These are phyloP conservation scores for Rhynchosporium graminicola DNA, from an alignment of 2,329 filamentous ascomycete species.

Conservation along the genomic window DNA sequence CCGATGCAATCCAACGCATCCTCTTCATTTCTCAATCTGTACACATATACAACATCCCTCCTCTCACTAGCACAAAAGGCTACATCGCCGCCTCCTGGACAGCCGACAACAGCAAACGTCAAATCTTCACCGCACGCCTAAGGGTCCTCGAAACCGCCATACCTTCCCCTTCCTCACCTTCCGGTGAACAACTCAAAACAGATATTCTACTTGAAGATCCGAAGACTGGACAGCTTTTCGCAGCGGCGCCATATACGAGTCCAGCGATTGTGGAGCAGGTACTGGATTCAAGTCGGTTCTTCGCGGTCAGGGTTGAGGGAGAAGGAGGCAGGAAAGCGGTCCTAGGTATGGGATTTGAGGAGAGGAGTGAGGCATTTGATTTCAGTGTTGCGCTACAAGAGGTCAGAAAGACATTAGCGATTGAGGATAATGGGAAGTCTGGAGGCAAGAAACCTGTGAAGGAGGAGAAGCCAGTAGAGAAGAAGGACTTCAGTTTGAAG, in stretches of 20 bases:
- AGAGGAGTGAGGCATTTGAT: slow-evolving; percentile 82
- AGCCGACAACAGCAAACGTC: slow-evolving; percentile 61
- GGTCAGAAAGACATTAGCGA: slow-evolving; percentile 67
- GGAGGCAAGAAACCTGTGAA: slow-evolving; percentile 38
- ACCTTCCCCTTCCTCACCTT: slow-evolving; percentile 39
- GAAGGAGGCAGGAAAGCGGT: slow-evolving; percentile 74
- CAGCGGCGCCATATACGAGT: slow-evolving; percentile 75
- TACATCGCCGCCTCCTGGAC: slow-evolving; percentile 81
- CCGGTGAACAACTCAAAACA: slow-evolving; percentile 61
- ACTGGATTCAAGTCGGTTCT: slow-evolving; percentile 79
- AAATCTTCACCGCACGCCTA: slow-evolving; percentile 84
- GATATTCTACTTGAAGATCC: slow-evolving; percentile 81
- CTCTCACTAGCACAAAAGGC: slow-evolving; percentile 74
- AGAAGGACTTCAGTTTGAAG: slow-evolving; percentile 81
- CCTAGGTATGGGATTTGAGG: slow-evolving; percentile 84
- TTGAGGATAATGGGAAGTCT: slow-evolving; percentile 48
- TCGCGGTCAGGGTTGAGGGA: slow-evolving; percentile 78
- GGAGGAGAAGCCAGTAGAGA: slow-evolving; percentile 48
- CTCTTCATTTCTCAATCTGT: slow-evolving; percentile 75
- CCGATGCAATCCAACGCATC: slow-evolving; percentile 80
- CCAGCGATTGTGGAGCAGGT: slow-evolving; percentile 71
- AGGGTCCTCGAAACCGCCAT: slow-evolving; percentile 76
- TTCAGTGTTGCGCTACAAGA: slow-evolving; percentile 81
- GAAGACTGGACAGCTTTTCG: slow-evolving; percentile 73
- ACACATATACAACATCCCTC: slow-evolving; percentile 87